Evolutionary conservation across 2,329 filamentous ascomycete species (phyloP).

Genomic region (Botryotinia convoluta): DNA sequence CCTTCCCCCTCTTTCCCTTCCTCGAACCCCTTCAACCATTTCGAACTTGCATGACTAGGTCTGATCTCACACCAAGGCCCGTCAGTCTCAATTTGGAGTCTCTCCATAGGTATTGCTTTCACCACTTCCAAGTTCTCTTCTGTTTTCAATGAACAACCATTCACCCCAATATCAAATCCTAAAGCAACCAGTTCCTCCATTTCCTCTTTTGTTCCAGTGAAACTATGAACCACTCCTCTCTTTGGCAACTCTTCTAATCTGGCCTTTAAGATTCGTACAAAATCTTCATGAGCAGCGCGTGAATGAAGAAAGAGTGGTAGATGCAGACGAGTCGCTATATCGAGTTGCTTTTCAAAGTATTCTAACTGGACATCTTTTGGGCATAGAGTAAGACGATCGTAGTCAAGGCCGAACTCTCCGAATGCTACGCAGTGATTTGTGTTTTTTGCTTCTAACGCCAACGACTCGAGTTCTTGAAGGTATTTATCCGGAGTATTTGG

Average conservation of each 20-base stretch:
- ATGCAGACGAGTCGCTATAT: slow-evolving; percentile 55
- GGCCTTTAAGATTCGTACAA: slow-evolving; percentile 67
- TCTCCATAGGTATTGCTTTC: slow-evolving; percentile 70
- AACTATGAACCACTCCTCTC: slow-evolving; percentile 87
- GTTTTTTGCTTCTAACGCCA: slow-evolving; percentile 56
- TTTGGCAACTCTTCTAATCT: slow-evolving; percentile 65
- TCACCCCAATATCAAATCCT: slow-evolving; percentile 89
- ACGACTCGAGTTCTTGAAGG: slow-evolving; percentile 57
- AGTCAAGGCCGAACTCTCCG: slow-evolving; percentile 94
- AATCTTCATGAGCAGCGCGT: slow-evolving; percentile 81
- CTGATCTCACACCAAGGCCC: slow-evolving; percentile 97
- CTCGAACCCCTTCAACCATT: slow-evolving; percentile 34
- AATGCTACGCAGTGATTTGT: slow-evolving; percentile 62
- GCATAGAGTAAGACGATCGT: slow-evolving; percentile 84
- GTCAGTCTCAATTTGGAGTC: slow-evolving; percentile 93
- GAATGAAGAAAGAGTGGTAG: slow-evolving; percentile 92
- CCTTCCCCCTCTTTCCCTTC: slow-evolving; percentile 31
- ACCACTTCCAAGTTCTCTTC: slow-evolving; percentile 87
- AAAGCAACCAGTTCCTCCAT: slow-evolving; percentile 76
- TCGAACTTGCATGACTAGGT: slow-evolving; percentile 72
- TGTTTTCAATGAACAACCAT: slow-evolving; percentile 95
- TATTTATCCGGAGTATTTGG: slow-evolving; percentile 50
- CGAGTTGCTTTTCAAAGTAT: slow-evolving; percentile 73
- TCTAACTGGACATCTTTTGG: slow-evolving; percentile 76
- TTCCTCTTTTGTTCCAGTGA: slow-evolving; percentile 84